Base-by-base conservation (phyloP, 129 eudicot species). In the Flaveria sonorensis region DNA sequence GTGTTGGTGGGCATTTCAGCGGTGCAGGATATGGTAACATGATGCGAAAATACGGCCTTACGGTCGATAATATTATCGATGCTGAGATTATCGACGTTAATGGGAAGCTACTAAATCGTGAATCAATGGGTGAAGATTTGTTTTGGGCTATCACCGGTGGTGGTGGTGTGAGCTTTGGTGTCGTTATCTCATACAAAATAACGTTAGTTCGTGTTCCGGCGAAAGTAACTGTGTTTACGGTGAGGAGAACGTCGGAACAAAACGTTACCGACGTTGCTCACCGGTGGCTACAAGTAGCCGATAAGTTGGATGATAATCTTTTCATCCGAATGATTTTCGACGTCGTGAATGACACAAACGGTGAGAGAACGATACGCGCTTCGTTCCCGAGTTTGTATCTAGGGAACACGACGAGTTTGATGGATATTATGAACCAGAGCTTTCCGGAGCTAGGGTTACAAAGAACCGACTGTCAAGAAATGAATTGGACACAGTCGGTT, bases 401-500 rank as follows among this genome's bases (percentile, higher is more conserved):
- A 5, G 67, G 67, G 13, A 26, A 26, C 67, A 26, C 42, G 3
- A 26, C 67, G 1, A 61, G 19, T n/a, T 9, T 61, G 24, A 24
- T 61, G n/a, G 14, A 12, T 26, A 61, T 61, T 13, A 61, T 61
- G 67, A 39, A 61, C 12, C 42, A 61, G 24, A 61, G 67, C 67
- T 61, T 61, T 14, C 67, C 67, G 14, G 42, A 26, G 10, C 40
- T 61, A 61, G 42, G 67, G 42, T 61, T 61, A 61, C 67, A 61
- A 26, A 61, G 10, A 12, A 21, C 67, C 26, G 67, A 61, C 42
- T 61, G 42, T 61, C 67, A 26, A 1, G 67, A 61, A 61, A 61
- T 61, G 67, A 61, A 61, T 6, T 61, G 67, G 67, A 61, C 67
- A 21, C 67, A 61, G 40, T 61, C 67, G 21, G 40, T 61, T 26